A percentile compares a stretch with the other conserved stretches of the same genome.
phyloP scores from a whole-genome alignment of 2,329 filamentous ascomycete genomes.

The Ophiostoma triangulosporum region DNA sequence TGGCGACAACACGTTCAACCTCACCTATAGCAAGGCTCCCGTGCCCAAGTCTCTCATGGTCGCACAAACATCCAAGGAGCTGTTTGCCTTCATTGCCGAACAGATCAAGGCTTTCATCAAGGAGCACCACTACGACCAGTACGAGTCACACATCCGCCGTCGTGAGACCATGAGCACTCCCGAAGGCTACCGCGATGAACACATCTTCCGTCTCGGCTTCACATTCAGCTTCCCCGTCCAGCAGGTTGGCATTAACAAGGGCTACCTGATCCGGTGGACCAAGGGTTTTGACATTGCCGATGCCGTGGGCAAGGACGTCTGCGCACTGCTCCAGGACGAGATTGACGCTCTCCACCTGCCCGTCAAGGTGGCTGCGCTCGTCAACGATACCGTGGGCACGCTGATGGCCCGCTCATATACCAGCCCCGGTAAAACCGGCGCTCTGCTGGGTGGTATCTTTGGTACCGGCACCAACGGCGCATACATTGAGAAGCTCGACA shows the following conservation, averaged over 20 bases:
- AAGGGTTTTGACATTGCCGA: conserved; percentile 98
- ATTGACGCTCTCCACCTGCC: conserved; percentile 78
- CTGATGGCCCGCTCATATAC: conserved; percentile 97
- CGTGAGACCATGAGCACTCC: conserved; percentile 46
- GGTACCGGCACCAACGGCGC: conserved; percentile 96
- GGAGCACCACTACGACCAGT: conserved; percentile 78
- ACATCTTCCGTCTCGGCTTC: conserved; percentile 90
- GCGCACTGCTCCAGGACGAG: conserved; percentile 73
- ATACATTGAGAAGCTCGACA: conserved; percentile 82
- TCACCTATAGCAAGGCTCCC: conserved; percentile 83
- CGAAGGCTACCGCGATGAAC: conserved; percentile 51
- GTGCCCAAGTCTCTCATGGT: conserved; percentile 87
- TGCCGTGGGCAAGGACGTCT: conserved; percentile 87
- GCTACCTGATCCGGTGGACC: conserved; percentile 89
- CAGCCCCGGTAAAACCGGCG: conserved; percentile 72
- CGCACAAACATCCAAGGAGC: conserved; percentile 69
- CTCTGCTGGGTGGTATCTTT: conserved; percentile 91
- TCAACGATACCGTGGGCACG: conserved; percentile 96
- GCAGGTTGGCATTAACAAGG: conserved; percentile 90
- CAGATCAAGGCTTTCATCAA: conserved; percentile 84
- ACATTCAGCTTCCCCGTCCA: conserved; percentile 97
- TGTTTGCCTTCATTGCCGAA: conserved; percentile 85
- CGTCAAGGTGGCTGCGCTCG: conserved; percentile 85
- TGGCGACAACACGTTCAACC: conserved; percentile 86
- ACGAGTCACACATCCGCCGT: conserved; percentile 54